Percentiles rank a stretch among this genome's conserved stretches.
Conservation (phyloP, 305 asterid species). For the Solanum aculeatissimum region DNA sequence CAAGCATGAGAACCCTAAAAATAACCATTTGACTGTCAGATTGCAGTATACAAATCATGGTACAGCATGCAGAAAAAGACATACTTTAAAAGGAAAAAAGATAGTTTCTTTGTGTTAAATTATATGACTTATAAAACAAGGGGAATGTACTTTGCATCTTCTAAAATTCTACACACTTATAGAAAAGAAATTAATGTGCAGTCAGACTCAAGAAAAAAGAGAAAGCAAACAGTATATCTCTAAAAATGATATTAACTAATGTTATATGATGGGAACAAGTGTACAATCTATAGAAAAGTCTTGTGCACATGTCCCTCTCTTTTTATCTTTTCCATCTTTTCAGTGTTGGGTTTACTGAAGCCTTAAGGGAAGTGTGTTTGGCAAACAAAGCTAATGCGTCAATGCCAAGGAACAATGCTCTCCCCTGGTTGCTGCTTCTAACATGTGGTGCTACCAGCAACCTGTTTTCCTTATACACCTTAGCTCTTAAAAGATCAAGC, state of each 20-base stretch:
- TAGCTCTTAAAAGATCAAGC: neutral
- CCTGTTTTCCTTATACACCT: neutral
- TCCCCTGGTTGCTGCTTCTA: neutral
- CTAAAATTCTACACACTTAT: neutral
- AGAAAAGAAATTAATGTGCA: neutral
- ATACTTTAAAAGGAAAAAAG: neutral
- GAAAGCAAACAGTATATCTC: neutral
- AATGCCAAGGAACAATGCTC: neutral
- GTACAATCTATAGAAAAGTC: neutral
- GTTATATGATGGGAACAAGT: neutral
- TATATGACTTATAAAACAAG: neutral
- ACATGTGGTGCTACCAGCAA: neutral
- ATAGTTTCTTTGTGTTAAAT: neutral
- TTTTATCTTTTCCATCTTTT: neutral
- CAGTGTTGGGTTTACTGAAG: neutral
- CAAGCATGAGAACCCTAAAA: conserved; percentile 37
- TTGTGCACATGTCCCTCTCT: neutral
- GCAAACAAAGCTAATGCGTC: neutral
- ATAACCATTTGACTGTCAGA: neutral
- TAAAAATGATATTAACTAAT: neutral
- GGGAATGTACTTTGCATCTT: neutral
- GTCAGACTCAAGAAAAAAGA: neutral
- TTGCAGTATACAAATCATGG: neutral
- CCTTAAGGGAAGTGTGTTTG: neutral
- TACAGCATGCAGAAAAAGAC: conserved; percentile 1